Base-by-base conservation (phyloP, 164 flowering plant species). In the Chimonanthus praecox region DNA sequence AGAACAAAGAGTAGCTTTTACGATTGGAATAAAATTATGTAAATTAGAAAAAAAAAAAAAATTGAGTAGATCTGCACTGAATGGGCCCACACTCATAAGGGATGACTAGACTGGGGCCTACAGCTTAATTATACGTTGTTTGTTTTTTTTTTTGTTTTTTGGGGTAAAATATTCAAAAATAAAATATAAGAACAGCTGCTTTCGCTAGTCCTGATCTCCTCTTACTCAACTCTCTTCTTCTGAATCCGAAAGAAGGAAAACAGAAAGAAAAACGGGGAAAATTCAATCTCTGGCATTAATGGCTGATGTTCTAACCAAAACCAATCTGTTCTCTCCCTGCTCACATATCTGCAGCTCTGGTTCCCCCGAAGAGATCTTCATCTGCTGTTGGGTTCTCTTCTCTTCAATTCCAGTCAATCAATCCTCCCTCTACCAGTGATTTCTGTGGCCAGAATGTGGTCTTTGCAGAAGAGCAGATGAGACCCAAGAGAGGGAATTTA, bases 241-340 rank as follows among this genome's bases (percentile, higher is more conserved):
- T 1, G 1, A 33, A 33, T 1, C 33, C 5, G 18, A 43, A 6
- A 16, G 21, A 43, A 49, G 61, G 7, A 70, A 70, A 20, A 20
- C 21, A 20, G 21, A 20, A 20, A 20, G 21, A 20, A 20, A 20
- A 20, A 20, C 0, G 21, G 21, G 21, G 21, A 20, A 70, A 45
- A 2, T 68, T 68, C 20, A 13, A 68, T 47, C 5, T 72, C 47
- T 66, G 69, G 47, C 33, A 48, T 43, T 15, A 33, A 79, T 80
- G 88, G 83, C 82, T 8, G 76, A 82, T 43, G 67, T 81, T 33
- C 72, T 84, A 74, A 71, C 71, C 75, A 78, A 75, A 33, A 58
- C 70, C 15, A 75, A 47, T 70, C 77, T 79, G 73, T 21, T 77
- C 49, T 62, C 73, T 4, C 73, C 78, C 0, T 72, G 58, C 44